Evolutionary conservation across 2,329 filamentous ascomycete species (phyloP).

Genomic region (Nemania serpens): DNA sequence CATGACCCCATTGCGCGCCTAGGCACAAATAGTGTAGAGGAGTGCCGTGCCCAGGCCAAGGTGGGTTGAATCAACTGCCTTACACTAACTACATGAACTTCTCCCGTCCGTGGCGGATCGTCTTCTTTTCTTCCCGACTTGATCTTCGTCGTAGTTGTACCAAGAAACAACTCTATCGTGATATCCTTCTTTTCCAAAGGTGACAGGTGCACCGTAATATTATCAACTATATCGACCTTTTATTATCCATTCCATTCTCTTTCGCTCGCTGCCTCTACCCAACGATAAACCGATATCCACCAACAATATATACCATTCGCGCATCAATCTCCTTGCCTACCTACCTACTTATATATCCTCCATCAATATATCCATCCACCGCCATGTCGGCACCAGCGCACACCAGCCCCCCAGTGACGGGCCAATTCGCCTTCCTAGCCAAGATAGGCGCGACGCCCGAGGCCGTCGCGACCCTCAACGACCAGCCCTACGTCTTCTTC

Average conservation of each 20-base stretch:
- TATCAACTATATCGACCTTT: constrained; percentile 2
- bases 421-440: constrained; percentile 61
- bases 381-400: constrained; percentile 17
- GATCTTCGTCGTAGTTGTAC: constrained; percentile 20
- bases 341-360: no score
- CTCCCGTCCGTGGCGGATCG: neutral
- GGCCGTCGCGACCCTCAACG: constrained; percentile 64
- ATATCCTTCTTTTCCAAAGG: constrained; percentile 19
- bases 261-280: neutral
- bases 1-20: constrained; percentile 10
- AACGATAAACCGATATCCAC: neutral
- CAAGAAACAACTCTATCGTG: neutral
- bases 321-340: no score
- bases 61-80: no score
- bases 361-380: constrained; percentile 1
- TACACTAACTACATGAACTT: neutral
- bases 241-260: neutral
- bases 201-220: constrained; percentile 32
- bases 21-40: neutral
- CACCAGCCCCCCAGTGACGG: constrained; percentile 43
- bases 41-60: no score
- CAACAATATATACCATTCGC: neutral
- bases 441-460: constrained; percentile 62
- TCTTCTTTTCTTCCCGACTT: constrained; percentile 19
- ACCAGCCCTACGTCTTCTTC: constrained; percentile 63